A percentile compares a stretch with the other conserved stretches of the same genome.
These are phyloP conservation scores for Mariannaea elegans DNA, from an alignment of 2,329 filamentous ascomycete genomes.

Conservation along the genomic window DNA sequence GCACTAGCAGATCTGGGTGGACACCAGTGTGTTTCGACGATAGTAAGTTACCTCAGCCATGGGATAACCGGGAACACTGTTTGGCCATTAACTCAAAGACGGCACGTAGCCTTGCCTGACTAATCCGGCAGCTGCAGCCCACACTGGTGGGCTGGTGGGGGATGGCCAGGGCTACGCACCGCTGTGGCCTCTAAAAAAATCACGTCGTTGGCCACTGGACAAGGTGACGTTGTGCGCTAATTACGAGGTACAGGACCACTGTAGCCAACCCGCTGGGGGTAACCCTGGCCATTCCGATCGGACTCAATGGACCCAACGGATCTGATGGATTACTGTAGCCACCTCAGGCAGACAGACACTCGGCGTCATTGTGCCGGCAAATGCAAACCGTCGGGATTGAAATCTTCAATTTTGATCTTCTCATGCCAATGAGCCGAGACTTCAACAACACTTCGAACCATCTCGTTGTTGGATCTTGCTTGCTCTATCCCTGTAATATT, in stretches of 20 bases:
- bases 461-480: slow-evolving; percentile 4
- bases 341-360: slow-evolving; percentile 21
- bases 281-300: slow-evolving; percentile 19
- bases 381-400: slow-evolving; percentile 24
- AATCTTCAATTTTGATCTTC: slow-evolving; percentile 29
- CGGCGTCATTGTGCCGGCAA: slow-evolving; percentile 34
- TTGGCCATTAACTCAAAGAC: slow-evolving; percentile 10
- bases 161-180: not conserved
- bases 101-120: slow-evolving; percentile 16
- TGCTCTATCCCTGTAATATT: slow-evolving; percentile 23
- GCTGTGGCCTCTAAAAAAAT: slow-evolving; percentile 15
- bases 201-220: not conserved
- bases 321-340: slow-evolving; percentile 16
- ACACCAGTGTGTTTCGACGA: not conserved
- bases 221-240: slow-evolving; percentile 19
- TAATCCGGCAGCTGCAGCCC: slow-evolving; percentile 17
- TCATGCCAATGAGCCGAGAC: slow-evolving; percentile 25
- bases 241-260: no score
- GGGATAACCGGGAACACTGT: slow-evolving; percentile 9
- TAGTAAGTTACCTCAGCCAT: slow-evolving; percentile 9
- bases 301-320: slow-evolving; percentile 16
- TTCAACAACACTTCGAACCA: slow-evolving; percentile 15
- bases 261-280: not conserved
- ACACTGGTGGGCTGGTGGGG: slow-evolving; percentile 11
- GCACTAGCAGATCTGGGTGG: slow-evolving; percentile 3